These are phyloP conservation scores for Globisporangium iwayamae DNA, from an alignment of 352 stramenopile genomes.

Conservation along the genomic window DNA sequence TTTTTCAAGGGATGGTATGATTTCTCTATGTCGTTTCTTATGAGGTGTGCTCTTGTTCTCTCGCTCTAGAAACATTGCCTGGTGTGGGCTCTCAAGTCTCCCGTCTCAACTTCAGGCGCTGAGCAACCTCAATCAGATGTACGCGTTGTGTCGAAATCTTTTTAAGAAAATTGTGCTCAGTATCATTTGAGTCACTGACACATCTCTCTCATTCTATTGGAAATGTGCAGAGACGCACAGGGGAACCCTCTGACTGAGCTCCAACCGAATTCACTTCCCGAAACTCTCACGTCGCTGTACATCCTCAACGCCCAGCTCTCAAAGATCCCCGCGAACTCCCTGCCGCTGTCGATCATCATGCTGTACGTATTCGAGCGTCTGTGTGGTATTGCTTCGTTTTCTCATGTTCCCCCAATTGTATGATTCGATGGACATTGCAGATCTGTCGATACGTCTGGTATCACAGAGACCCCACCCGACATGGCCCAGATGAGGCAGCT, in stretches of 20 bases:
- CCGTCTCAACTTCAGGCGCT: neutral
- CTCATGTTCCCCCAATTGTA: too few relatives aligned
- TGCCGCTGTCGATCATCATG: neutral
- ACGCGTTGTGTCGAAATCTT: neutral
- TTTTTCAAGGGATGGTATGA: too few relatives aligned
- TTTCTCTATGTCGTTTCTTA: too few relatives aligned
- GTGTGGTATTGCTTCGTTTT: too few relatives aligned
- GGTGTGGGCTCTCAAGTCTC: neutral
- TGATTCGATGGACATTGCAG: neutral
- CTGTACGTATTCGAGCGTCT: neutral
- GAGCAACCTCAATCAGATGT: neutral
- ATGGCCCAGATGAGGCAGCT: conserved; percentile 3
- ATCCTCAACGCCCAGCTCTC: neutral
- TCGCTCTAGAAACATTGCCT: neutral
- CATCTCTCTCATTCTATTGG: too few relatives aligned
- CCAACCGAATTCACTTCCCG: neutral
- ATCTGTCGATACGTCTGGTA: neutral
- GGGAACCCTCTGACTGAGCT: neutral
- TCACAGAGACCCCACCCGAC: neutral
- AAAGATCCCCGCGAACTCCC: neutral
- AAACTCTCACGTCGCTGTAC: neutral
- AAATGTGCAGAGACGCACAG: neutral
- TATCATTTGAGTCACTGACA: too few relatives aligned
- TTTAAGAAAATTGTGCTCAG: too few relatives aligned
- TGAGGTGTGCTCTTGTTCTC: neutral